phyloP scores from a whole-genome alignment of 2,329 filamentous ascomycete species.

The Ceratocystis smalleyi region DNA sequence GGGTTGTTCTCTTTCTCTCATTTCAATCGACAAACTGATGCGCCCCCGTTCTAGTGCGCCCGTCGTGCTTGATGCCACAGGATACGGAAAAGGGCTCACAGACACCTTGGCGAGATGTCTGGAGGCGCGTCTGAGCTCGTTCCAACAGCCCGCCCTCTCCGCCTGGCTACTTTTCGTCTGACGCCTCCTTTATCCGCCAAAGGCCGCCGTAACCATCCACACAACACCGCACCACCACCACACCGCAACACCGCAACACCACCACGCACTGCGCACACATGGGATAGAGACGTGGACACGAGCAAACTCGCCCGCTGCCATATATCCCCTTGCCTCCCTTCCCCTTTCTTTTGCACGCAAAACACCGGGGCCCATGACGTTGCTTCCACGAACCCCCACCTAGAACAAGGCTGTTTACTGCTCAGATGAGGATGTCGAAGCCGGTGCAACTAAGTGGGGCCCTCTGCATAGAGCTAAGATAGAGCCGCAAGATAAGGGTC shows the following conservation, averaged over 20 bases:
- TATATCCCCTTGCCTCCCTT: neutral
- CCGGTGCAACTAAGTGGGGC: constrained; percentile 10
- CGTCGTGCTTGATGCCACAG: neutral
- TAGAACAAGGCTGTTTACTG: neutral
- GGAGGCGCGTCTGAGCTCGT: neutral
- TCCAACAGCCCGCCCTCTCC: too few species aligned
- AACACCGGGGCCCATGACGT: constrained; percentile 13
- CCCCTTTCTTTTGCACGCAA: neutral
- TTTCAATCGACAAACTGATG: neutral
- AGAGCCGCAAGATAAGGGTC: constrained; percentile 1
- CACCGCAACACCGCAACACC: too few species aligned
- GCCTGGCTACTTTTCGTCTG: neutral
- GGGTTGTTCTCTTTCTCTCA: constrained; percentile 4
- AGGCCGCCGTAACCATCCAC: too few species aligned
- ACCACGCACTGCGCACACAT: too few species aligned
- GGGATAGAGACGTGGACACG: neutral
- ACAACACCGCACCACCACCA: too few species aligned
- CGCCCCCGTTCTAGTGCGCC: neutral
- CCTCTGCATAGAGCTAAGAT: constrained; percentile 2
- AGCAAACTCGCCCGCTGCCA: neutral
- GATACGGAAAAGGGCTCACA: neutral
- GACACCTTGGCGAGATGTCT: neutral
- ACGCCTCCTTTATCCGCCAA: neutral
- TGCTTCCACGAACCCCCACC: neutral
- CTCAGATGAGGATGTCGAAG: constrained; percentile 16